Conservation (phyloP, 1,284 basidiomycete genomes). For the Pseudomicrostroma phylloplanum region DNA sequence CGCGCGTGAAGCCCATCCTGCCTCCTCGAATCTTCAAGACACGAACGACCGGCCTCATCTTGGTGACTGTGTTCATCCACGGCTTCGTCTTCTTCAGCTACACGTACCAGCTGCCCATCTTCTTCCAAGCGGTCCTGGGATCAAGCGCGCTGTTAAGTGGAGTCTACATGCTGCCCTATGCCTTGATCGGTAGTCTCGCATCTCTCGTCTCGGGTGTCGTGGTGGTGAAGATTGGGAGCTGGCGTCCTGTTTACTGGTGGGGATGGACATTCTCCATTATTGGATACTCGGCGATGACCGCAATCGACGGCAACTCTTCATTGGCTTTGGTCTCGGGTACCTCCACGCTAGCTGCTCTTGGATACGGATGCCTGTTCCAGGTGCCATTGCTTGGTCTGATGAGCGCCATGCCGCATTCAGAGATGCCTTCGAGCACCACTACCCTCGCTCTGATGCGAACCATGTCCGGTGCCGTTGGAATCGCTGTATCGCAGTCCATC, state of each 20-base stretch:
- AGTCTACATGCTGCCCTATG: conserved; percentile 68
- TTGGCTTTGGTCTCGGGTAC: conserved; percentile 23
- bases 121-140: conserved; percentile 68
- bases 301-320: conserved; percentile 20
- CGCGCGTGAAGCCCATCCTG: conserved; percentile 62
- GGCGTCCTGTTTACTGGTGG: conserved; percentile 62
- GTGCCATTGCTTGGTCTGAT: conserved; percentile 37
- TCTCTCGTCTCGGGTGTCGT: conserved; percentile 62
- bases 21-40: conserved; percentile 74
- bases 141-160: conserved; percentile 69
- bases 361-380: conserved; percentile 41
- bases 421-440: conserved; percentile 28
- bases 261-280: conserved; percentile 30
- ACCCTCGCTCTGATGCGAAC: conserved; percentile 30
- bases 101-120: conserved; percentile 56
- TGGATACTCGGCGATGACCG: conserved; percentile 33
- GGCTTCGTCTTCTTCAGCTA: conserved; percentile 61
- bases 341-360: conserved; percentile 33
- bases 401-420: conserved; percentile 35
- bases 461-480: conserved; percentile 35
- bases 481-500: conserved; percentile 32
- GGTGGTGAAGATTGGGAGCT: conserved; percentile 61
- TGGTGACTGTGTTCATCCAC: conserved; percentile 64
- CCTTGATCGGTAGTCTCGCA: conserved; percentile 60
- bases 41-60: conserved; percentile 65